Base-by-base conservation (phyloP, 257 asterid species). In the Solanum medicagineum region DNA sequence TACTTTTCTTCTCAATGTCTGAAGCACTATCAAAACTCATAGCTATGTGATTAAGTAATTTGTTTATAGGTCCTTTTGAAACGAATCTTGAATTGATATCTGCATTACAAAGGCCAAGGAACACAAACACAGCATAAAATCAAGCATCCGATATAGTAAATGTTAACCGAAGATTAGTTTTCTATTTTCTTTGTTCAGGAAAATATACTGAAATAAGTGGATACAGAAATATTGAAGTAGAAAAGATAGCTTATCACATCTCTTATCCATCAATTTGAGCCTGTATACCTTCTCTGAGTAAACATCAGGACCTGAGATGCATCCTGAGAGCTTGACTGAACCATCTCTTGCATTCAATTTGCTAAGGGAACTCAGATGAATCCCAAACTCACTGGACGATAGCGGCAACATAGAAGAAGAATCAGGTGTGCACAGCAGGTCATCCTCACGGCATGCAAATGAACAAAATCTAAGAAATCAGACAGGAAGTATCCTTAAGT, bases 51-150 rank as follows among this genome's bases (percentile, higher is more conserved):
- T 29, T 29, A 29, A 2, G 32, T 29, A 29, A 29, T 29, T 29
- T 29, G 3, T 29, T 2, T 29, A 29, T 29, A 2, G 32, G 32
- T 29, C 32, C 32, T 29, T 29, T 29, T 29, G 29, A 60, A 86
- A 94, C 87, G 89, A 94, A 93, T 91, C 98, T 94, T 73, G 98
- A 94, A 96, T 96, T 96, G 90, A 96, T 91, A 87, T 96, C 99
- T 29, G 32, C 32, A 62, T 29, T 29, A 29, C 62, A 84, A 20
- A 68, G 47, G 90, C 92, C 87, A 94, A 94, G 90, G 89, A 92
- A 90, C 86, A 90, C 89, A 86, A 81, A 87, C n/a, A 29, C 36
- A 2, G 85, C 80, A 55, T 69, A 32, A 81, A 86, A 83, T 51
- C 77, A 85, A 86, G 85, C 56, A 89, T 84, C 80, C 36, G 0